These are phyloP conservation scores for Tricholomella constricta DNA, from an alignment of 768 basidiomycete species.

Conservation along the genomic window DNA sequence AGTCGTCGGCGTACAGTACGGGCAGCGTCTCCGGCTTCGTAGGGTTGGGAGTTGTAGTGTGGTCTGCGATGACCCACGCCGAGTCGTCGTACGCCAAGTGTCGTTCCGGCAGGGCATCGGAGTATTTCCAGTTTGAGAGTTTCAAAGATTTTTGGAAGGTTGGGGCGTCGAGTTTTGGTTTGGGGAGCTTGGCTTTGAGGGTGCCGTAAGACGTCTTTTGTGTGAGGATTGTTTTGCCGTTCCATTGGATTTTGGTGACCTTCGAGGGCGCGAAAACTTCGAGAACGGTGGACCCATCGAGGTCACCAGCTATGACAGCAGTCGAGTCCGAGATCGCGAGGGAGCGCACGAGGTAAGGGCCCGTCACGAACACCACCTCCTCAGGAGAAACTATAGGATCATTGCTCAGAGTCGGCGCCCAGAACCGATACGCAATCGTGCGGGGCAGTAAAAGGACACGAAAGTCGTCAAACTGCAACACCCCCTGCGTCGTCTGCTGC, in stretches of 20 bases:
- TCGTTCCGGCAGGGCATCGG: constrained; percentile 7
- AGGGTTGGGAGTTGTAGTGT: constrained; percentile 7
- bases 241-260: constrained; percentile 5
- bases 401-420: constrained; percentile 6
- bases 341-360: constrained; percentile 10
- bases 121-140: constrained; percentile 3
- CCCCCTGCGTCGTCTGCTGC: neutral
- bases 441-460: constrained; percentile 7
- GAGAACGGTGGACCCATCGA: constrained; percentile 1
- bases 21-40: constrained; percentile 6
- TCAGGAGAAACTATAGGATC: constrained; percentile 7
- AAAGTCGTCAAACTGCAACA: constrained; percentile 9
- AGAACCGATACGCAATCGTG: constrained; percentile 7
- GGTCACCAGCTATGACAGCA: neutral
- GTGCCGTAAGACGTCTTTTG: constrained; percentile 5
- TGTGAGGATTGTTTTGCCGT: neutral
- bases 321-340: neutral
- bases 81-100: constrained; percentile 8
- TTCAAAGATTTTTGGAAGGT: constrained; percentile 3
- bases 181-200: neutral
- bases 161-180: constrained; percentile 1
- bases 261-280: constrained; percentile 6
- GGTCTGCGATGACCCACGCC: constrained; percentile 9
- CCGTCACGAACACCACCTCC: constrained; percentile 4
- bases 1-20: constrained; percentile 10